Percentiles rank a stretch among this genome's conserved stretches.
Evolutionary conservation across 2,329 filamentous ascomycete genomes (phyloP).

Genomic region (Fusarium begoniae): DNA sequence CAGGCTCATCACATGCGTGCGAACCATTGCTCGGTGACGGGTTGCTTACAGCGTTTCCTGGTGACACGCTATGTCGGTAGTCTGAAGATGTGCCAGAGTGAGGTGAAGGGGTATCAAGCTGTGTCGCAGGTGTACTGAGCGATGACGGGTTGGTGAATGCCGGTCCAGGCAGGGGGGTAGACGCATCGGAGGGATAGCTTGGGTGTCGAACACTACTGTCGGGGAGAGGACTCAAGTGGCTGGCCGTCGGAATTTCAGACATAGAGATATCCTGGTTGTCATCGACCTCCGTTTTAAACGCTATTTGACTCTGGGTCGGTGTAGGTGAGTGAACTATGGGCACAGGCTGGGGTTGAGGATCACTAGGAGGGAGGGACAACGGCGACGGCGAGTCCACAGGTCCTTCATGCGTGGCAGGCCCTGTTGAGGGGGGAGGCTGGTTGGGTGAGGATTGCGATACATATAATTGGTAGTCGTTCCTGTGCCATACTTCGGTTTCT

Average conservation of each 20-base stretch:
- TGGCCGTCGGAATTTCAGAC: conserved; percentile 39
- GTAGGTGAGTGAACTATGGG: conserved; percentile 44
- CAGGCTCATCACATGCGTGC: conserved; percentile 50
- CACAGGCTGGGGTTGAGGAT: conserved; percentile 28
- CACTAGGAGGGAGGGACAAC: conserved; percentile 35
- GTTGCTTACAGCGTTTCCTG: conserved; percentile 39
- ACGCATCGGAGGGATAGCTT: conserved; percentile 53
- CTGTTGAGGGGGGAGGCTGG: conserved; percentile 18
- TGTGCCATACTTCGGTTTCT: conserved; percentile 50
- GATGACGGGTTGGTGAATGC: conserved; percentile 53
- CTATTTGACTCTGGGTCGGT: conserved; percentile 35
- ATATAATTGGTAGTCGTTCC: conserved; percentile 50
- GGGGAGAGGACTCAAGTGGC: conserved; percentile 38
- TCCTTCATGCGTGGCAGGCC: conserved; percentile 20
- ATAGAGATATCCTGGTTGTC: conserved; percentile 38
- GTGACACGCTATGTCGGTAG: conserved; percentile 51
- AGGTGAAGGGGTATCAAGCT: conserved; percentile 54
- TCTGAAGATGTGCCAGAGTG: conserved; percentile 48
- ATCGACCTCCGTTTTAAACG: conserved; percentile 25
- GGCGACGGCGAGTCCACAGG: conserved; percentile 41
- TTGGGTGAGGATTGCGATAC: conserved; percentile 42
- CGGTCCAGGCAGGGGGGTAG: conserved; percentile 53
- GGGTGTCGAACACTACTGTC: conserved; percentile 42
- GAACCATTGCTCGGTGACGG: conserved; percentile 44
- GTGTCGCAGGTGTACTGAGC: conserved; percentile 59